Percentiles rank a stretch among this genome's conserved stretches.
phyloP scores from a whole-genome alignment of 2,329 filamentous ascomycete genomes.

The Diaporthe amygdali region DNA sequence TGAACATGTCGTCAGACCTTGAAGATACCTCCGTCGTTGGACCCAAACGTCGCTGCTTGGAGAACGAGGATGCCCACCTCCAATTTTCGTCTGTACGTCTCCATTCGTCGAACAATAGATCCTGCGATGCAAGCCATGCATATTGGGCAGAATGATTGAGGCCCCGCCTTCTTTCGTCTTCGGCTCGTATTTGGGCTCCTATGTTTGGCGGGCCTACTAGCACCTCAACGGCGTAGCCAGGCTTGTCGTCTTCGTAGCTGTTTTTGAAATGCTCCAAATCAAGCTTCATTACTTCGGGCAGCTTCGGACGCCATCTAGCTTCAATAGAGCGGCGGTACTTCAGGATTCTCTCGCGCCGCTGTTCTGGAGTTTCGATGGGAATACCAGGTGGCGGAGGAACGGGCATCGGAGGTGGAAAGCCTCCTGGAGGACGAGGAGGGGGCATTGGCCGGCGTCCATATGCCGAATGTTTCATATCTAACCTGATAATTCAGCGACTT shows the following conservation, averaged over 20 bases:
- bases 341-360: not conserved
- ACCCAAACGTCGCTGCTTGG: not conserved
- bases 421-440: not conserved
- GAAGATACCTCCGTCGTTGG: not conserved
- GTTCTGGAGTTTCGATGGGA: not conserved
- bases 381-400: not conserved
- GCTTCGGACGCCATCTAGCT: not conserved
- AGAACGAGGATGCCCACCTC: not conserved
- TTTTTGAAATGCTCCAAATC: not conserved
- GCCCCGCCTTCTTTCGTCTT: not conserved
- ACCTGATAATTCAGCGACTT: not conserved
- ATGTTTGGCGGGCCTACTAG: not conserved
- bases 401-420: too few relatives aligned
- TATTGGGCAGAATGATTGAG: not conserved
- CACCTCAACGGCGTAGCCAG: not conserved
- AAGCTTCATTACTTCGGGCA: not conserved
- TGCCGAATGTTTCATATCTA: not conserved
- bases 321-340: not conserved
- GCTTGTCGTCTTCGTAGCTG: not conserved
- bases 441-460: not conserved
- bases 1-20: not conserved
- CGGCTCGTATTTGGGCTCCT: not conserved
- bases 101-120: not conserved
- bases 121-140: not conserved
- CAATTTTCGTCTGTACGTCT: not conserved